A percentile compares a stretch with the other conserved stretches of the same genome.
Evolutionary conservation across 2,329 filamentous ascomycete genomes (phyloP).

Genomic region (Microdochium nivale): DNA sequence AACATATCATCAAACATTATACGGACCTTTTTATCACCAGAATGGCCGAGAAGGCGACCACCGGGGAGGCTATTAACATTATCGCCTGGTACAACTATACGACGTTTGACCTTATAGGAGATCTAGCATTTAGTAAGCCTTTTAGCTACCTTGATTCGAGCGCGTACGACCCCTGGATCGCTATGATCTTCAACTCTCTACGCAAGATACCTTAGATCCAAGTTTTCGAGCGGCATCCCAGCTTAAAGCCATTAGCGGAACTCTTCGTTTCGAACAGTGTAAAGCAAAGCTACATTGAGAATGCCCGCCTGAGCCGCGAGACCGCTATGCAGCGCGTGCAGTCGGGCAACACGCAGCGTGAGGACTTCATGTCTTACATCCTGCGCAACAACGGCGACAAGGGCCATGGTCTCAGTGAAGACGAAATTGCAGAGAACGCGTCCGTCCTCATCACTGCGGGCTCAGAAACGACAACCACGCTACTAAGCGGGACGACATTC

Average conservation of each 20-base stretch:
- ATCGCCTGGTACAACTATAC: conserved; percentile 29
- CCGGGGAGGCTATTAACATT: conserved; percentile 17
- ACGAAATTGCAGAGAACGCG: conserved; percentile 13
- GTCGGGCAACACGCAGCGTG: not conserved
- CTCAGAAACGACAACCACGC: conserved; percentile 41
- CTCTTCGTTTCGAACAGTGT: too few species aligned
- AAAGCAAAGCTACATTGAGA: too few species aligned
- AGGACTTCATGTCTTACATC: not conserved
- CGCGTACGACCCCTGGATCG: conserved; percentile 24
- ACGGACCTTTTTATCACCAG: conserved; percentile 6
- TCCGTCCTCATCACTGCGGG: conserved; percentile 32
- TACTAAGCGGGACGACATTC: conserved; percentile 29
- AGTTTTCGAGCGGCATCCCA: too few species aligned
- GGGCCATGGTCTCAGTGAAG: conserved; percentile 7
- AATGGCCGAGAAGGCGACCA: conserved; percentile 13
- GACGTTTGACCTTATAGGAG: conserved; percentile 35
- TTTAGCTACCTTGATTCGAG: conserved; percentile 26
- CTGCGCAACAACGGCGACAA: not conserved
- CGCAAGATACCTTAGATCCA: not conserved
- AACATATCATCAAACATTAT: not conserved
- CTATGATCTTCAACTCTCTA: conserved; percentile 11
- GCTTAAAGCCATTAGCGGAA: too few species aligned
- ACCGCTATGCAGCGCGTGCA: not conserved
- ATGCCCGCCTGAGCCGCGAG: not conserved
- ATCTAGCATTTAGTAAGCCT: conserved; percentile 35